Evolutionary conservation across 1,139 yeast genomes (phyloP).

Genomic region (Yueomyces sp.): DNA sequence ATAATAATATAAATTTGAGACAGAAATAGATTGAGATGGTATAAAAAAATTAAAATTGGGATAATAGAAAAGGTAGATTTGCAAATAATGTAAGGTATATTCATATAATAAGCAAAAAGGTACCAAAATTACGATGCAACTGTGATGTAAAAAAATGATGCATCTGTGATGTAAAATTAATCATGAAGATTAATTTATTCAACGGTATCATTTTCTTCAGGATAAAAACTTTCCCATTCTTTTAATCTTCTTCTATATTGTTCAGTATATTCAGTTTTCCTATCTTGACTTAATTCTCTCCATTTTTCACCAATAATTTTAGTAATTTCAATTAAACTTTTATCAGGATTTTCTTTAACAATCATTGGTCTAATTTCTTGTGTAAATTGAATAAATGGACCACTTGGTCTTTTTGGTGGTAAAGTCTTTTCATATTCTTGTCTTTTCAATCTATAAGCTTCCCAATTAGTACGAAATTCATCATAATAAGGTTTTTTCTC

Average conservation of each 20-base stretch:
- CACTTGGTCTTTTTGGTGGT: conserved; percentile 27
- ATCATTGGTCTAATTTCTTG: conserved; percentile 21
- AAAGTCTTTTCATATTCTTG: conserved; percentile 24
- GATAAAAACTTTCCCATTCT: conserved; percentile 20
- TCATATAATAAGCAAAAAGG: background rate
- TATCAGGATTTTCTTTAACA: conserved; percentile 23
- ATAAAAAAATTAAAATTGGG: background rate
- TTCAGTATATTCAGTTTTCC: conserved; percentile 23
- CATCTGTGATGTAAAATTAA: too few species aligned
- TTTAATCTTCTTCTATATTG: conserved; percentile 23
- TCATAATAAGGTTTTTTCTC: conserved; percentile 24
- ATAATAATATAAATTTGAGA: too few species aligned
- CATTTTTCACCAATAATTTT: conserved; percentile 25
- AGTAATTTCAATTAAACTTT: conserved; percentile 24
- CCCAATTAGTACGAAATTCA: conserved; percentile 24
- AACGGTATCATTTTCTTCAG: background rate
- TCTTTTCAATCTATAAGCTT: conserved; percentile 22
- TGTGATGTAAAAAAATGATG: too few species aligned
- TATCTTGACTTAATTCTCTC: conserved; percentile 20
- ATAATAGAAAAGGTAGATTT: too few species aligned
- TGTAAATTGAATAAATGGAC: conserved; percentile 25
- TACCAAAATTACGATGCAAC: background rate
- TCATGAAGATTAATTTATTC: background rate
- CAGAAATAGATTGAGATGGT: too few species aligned
- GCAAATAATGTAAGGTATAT: background rate